Conservation (phyloP, 768 basidiomycete genomes). For the Termitomyces sp. region DNA sequence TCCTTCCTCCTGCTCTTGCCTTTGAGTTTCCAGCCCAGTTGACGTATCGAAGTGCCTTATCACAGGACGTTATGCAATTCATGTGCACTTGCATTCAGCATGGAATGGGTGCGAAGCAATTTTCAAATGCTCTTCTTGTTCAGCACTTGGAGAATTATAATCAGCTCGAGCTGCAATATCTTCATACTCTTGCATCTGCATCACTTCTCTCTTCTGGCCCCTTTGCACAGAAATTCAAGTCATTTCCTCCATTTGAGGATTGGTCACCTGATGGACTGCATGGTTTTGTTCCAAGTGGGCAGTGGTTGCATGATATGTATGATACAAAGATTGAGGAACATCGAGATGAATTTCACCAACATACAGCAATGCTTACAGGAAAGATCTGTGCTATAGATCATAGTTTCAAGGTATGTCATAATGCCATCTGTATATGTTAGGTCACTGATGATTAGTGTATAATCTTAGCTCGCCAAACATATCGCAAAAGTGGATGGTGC, state of each 20-base stretch:
- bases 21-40: conserved; percentile 22
- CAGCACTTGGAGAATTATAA: too few relatives aligned
- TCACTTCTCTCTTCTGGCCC: too few relatives aligned
- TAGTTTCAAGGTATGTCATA: conserved; percentile 23
- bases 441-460: too few relatives aligned
- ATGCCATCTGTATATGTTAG: too few relatives aligned
- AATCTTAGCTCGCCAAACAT: conserved; percentile 24
- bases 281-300: conserved; percentile 22
- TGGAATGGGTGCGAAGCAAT: too few relatives aligned
- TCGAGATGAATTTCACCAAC: conserved; percentile 21
- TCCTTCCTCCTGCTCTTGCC: conserved; percentile 5
- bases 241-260: conserved; percentile 5
- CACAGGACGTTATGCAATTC: too few relatives aligned
- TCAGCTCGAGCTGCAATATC: conserved; percentile 8
- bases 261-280: conserved; percentile 15
- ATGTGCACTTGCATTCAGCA: too few relatives aligned
- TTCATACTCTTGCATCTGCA: conserved; percentile 5
- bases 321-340: conserved; percentile 24
- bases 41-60: conserved; percentile 22
- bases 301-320: conserved; percentile 24
- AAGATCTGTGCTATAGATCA: conserved; percentile 23
- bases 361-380: conserved; percentile 23
- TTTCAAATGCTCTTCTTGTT: too few relatives aligned
- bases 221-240: background rate
- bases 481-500: conserved; percentile 25